Percentiles rank a stretch among this genome's conserved stretches.
Conservation (phyloP, 2,329 filamentous ascomycete species). For the Colletotrichum kahawae region DNA sequence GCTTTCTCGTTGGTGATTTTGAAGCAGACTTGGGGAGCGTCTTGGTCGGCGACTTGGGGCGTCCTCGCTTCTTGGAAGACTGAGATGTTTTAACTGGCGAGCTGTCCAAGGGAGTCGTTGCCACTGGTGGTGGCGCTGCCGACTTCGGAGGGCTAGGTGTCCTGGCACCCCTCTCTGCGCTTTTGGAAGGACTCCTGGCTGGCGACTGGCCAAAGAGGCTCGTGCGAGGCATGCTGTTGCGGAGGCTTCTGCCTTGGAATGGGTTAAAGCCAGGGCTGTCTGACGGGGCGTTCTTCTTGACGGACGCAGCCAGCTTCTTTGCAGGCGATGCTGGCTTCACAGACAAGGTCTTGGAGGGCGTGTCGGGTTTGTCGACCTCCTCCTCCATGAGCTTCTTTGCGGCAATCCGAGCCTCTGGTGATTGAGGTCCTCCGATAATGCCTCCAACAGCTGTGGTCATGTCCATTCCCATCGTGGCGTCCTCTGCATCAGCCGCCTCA, state of each 20-base stretch:
- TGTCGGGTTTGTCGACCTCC: constrained; percentile 57
- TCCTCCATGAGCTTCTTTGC: constrained; percentile 65
- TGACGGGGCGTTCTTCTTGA: constrained; percentile 28
- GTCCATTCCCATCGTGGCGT: constrained; percentile 67
- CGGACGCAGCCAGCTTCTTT: constrained; percentile 32
- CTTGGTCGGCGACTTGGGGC: not conserved
- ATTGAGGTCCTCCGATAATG: constrained; percentile 54
- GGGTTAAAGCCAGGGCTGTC: constrained; percentile 61
- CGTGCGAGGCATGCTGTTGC: constrained; percentile 52
- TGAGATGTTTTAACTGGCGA: constrained; percentile 30
- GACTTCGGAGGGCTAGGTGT: constrained; percentile 23
- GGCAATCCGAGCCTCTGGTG: constrained; percentile 45
- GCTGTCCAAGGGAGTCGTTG: constrained; percentile 3
- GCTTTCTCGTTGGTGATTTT: constrained; percentile 23
- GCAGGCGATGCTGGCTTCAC: constrained; percentile 41
- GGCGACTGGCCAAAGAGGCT: constrained; percentile 38
- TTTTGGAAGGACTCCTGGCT: not conserved
- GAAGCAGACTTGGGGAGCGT: not conserved
- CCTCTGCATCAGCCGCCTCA: constrained; percentile 32
- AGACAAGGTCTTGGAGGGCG: constrained; percentile 43
- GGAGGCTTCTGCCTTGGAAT: constrained; percentile 54
- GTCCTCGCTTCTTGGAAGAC: constrained; percentile 18
- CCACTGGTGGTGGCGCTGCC: not conserved
- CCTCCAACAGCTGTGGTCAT: constrained; percentile 68
- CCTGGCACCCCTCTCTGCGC: not conserved